phyloP scores from a whole-genome alignment of 345 rosid genomes.

The Eucalyptus rudis region DNA sequence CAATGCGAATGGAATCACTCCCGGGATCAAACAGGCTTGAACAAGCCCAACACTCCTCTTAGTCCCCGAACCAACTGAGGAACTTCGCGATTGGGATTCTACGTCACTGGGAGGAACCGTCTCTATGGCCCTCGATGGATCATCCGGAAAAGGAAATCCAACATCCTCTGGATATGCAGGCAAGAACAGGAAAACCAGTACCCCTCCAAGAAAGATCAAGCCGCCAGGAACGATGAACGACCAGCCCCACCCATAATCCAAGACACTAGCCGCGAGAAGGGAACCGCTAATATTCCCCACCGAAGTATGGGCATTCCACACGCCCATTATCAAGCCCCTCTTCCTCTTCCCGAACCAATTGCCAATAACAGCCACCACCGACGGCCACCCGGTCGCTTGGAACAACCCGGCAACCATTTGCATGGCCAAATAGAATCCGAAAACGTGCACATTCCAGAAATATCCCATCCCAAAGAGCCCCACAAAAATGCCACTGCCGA shows the following conservation, averaged over 20 bases:
- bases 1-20: constrained; percentile 80
- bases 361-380: constrained; percentile 93
- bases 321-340: constrained; percentile 94
- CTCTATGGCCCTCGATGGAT: background rate
- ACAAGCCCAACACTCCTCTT: constrained; percentile 69
- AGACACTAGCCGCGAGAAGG: constrained; percentile 80
- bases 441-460: constrained; percentile 63
- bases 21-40: constrained; percentile 86
- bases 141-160: constrained; percentile 42
- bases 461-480: constrained; percentile 90
- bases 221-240: constrained; percentile 76
- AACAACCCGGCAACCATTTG: constrained; percentile 91
- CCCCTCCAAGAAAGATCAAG: constrained; percentile 54
- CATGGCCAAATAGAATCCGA: constrained; percentile 55
- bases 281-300: constrained; percentile 89
- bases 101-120: constrained; percentile 13
- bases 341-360: constrained; percentile 91
- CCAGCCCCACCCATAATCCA: constrained; percentile 96
- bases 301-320: constrained; percentile 97
- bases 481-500: constrained; percentile 84
- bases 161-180: constrained; percentile 94
- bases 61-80: constrained; percentile 15
- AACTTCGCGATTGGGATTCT: background rate
- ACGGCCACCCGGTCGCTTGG: constrained; percentile 97
- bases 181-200: constrained; percentile 65